Evolutionary conservation across 164 flowering plant species (phyloP).

Genomic region (Tinospora cordifolia): DNA sequence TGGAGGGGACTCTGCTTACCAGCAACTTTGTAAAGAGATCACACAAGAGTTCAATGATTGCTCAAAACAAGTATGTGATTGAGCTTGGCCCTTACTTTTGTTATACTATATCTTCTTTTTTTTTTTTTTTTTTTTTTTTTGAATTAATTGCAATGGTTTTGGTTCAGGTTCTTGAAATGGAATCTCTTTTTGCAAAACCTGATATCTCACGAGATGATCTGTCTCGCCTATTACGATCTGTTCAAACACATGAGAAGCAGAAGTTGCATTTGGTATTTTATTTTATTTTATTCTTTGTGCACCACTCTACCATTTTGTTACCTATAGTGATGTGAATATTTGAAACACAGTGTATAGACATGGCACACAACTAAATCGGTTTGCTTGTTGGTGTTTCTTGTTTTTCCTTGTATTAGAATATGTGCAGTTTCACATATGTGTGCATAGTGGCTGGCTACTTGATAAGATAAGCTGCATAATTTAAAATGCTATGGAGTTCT

Average conservation of each 20-base stretch:
- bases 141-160: not conserved
- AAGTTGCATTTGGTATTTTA: conserved; percentile 66
- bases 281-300: not conserved
- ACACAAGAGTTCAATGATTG: conserved; percentile 79
- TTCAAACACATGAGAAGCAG: conserved; percentile 82
- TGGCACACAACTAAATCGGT: not conserved
- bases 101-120: not conserved
- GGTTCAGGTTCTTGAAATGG: conserved; percentile 69
- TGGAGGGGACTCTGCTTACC: conserved; percentile 64
- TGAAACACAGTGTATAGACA: not conserved
- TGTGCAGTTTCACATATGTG: no score
- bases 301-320: not conserved
- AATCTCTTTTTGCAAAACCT: conserved; percentile 46
- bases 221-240: conserved; percentile 58
- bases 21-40: conserved; percentile 76
- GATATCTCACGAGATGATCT: conserved; percentile 59
- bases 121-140: not conserved
- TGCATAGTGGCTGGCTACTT: no score
- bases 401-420: no score
- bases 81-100: not conserved
- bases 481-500: no score
- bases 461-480: no score
- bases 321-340: not conserved
- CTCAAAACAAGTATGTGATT: conserved; percentile 65
- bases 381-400: no score